Evolutionary conservation across 805 yeast genomes (phyloP).

Genomic region (Dipodascopsis uninucleata): DNA sequence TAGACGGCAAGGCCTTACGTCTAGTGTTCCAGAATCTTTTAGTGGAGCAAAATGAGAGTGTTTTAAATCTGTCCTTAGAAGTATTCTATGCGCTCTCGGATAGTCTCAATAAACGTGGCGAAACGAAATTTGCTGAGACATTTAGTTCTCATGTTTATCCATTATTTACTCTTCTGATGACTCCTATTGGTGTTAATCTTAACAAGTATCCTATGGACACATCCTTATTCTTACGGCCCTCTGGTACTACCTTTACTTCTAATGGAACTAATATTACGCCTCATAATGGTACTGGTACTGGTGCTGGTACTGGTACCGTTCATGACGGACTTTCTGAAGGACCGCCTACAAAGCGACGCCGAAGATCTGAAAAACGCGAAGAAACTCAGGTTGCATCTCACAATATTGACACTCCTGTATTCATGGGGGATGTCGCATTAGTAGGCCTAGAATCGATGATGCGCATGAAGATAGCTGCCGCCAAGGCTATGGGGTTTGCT

Average conservation of each 20-base stretch:
- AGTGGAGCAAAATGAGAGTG: constrained; percentile 71
- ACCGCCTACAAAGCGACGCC: constrained; percentile 19
- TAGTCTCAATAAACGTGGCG: constrained; percentile 9
- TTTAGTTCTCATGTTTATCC: constrained; percentile 59
- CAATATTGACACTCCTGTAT: constrained; percentile 90
- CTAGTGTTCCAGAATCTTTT: constrained; percentile 80
- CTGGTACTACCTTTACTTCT: constrained; percentile 48
- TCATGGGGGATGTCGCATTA: constrained; percentile 83
- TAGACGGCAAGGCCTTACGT: constrained; percentile 67
- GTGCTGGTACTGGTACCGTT: constrained; percentile 3
- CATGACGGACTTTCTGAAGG: not conserved
- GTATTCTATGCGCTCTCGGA: constrained; percentile 17
- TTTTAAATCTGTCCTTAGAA: constrained; percentile 17
- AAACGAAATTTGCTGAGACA: constrained; percentile 44
- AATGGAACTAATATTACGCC: constrained; percentile 5
- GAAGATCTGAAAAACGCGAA: constrained; percentile 17
- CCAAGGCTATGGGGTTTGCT: constrained; percentile 66
- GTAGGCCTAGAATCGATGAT: constrained; percentile 73
- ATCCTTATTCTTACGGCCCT: constrained; percentile 70
- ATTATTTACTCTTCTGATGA: constrained; percentile 61
- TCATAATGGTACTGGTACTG: constrained; percentile 6
- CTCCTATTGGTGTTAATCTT: constrained; percentile 93
- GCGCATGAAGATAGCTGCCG: constrained; percentile 70
- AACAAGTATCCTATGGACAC: constrained; percentile 82
- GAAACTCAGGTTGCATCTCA: constrained; percentile 38